phyloP scores from a whole-genome alignment of 805 yeast species.

The Candida succiphila region DNA sequence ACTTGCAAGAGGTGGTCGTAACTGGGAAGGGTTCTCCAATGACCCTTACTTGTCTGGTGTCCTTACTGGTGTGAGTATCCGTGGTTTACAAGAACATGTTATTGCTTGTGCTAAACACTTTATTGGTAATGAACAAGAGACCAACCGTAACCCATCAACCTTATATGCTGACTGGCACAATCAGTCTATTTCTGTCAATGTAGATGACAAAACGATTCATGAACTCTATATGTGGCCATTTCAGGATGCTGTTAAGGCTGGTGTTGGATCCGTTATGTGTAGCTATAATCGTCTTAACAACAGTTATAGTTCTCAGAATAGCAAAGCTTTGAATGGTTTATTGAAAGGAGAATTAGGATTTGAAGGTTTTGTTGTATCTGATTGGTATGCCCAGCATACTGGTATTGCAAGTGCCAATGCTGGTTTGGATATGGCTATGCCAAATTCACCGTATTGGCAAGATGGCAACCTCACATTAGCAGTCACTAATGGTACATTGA shows the following conservation, averaged over 20 bases:
- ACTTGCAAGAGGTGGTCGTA: slow-evolving; percentile 55
- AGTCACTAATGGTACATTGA: slow-evolving; percentile 44
- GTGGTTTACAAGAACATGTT: slow-evolving; percentile 52
- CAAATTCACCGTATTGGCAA: slow-evolving; percentile 44
- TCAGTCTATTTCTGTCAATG: slow-evolving; percentile 34
- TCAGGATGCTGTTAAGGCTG: slow-evolving; percentile 51
- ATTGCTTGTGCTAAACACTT: slow-evolving; percentile 48
- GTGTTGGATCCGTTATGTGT: slow-evolving; percentile 55
- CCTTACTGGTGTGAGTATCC: slow-evolving; percentile 39
- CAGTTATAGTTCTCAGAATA: slow-evolving; percentile 50
- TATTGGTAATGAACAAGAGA: slow-evolving; percentile 56
- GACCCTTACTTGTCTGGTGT: slow-evolving; percentile 55
- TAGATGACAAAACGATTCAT: slow-evolving; percentile 53
- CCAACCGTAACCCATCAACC: slow-evolving; percentile 36
- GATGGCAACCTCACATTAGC: slow-evolving; percentile 44
- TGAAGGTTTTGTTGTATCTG: slow-evolving; percentile 59
- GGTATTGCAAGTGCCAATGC: slow-evolving; percentile 48
- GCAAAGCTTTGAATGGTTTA: slow-evolving; percentile 41
- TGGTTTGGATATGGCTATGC: slow-evolving; percentile 62
- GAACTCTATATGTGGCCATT: slow-evolving; percentile 60
- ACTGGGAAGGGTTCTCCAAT: slow-evolving; percentile 55
- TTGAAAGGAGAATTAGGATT: slow-evolving; percentile 55
- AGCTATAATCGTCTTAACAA: slow-evolving; percentile 48
- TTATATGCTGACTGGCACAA: slow-evolving; percentile 42
- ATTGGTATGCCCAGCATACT: slow-evolving; percentile 56